Conservation (phyloP, 352 stramenopile species). For the Pythium brachiatum region DNA sequence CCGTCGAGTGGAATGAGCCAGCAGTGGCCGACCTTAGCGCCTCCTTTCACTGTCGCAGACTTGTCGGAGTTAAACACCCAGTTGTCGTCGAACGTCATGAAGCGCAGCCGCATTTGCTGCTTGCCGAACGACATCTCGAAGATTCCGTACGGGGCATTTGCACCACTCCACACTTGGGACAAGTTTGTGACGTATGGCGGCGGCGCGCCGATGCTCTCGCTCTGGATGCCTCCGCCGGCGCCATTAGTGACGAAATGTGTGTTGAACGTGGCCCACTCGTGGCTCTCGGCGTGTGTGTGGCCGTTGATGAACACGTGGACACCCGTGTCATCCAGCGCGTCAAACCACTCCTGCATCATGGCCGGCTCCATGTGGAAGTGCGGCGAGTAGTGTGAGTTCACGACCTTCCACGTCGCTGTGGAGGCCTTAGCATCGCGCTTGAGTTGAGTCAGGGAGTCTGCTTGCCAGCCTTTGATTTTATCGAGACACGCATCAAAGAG, state of each 20-base stretch:
- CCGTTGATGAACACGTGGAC: conserved; percentile 71
- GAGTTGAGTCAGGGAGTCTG: conserved; percentile 59
- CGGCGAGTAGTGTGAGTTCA: conserved; percentile 77
- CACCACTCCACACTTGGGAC: conserved; percentile 49
- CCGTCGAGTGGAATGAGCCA: conserved; percentile 69
- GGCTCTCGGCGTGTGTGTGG: conserved; percentile 72
- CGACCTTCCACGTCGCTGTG: conserved; percentile 65
- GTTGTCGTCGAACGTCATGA: conserved; percentile 63
- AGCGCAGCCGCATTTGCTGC: conserved; percentile 57
- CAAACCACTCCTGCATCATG: conserved; percentile 69
- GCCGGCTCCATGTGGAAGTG: conserved; percentile 67
- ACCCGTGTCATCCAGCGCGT: conserved; percentile 40
- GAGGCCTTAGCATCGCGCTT: conserved; percentile 45
- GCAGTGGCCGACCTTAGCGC: conserved; percentile 49
- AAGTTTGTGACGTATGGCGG: conserved; percentile 45
- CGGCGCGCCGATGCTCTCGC: conserved; percentile 58
- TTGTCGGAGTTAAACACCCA: conserved; percentile 52
- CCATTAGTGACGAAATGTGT: conserved; percentile 78
- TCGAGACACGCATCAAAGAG: conserved; percentile 63
- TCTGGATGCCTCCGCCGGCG: conserved; percentile 67
- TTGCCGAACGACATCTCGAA: conserved; percentile 66
- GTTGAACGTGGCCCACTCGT: conserved; percentile 65
- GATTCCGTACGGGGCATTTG: conserved; percentile 62
- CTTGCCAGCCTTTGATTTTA: conserved; percentile 56
- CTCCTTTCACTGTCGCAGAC: conserved; percentile 44